Percentiles rank a stretch among this genome's conserved stretches.
These are phyloP conservation scores for Uncinocarpus reesii DNA, from an alignment of 2,329 filamentous ascomycete genomes.

Conservation along the genomic window DNA sequence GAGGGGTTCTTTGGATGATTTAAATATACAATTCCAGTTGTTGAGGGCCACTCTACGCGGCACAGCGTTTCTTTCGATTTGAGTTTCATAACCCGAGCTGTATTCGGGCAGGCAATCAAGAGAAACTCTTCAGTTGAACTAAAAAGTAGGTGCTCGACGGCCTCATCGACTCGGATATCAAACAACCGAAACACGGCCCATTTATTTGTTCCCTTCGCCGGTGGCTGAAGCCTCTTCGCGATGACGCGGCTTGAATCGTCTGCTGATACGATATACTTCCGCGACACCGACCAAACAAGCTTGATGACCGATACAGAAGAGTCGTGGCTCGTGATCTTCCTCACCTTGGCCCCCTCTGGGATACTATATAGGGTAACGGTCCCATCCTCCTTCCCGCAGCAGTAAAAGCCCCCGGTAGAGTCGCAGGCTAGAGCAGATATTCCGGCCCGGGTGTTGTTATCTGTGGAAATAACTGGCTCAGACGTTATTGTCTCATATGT, in stretches of 20 bases:
- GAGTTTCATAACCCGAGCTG: constrained; percentile 8
- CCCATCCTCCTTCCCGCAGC: constrained; percentile 21
- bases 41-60: too few relatives aligned
- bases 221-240: constrained; percentile 9
- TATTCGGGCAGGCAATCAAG: constrained; percentile 6
- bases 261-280: constrained; percentile 16
- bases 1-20: too few relatives aligned
- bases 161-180: constrained; percentile 5
- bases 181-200: constrained; percentile 13
- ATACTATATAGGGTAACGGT: constrained; percentile 17
- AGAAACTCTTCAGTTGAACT: constrained; percentile 5
- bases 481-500: neutral
- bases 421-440: constrained; percentile 6
- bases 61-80: constrained; percentile 1
- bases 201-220: neutral
- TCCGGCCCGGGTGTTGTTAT: neutral
- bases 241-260: constrained; percentile 13
- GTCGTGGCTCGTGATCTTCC: constrained; percentile 10
- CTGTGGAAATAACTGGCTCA: neutral
- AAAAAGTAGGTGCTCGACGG: constrained; percentile 11
- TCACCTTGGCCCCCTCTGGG: constrained; percentile 2
- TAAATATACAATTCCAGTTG: too few relatives aligned
- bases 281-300: constrained; percentile 13
- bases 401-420: constrained; percentile 15
- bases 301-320: neutral